phyloP scores from a whole-genome alignment of 176 grass and related monocot species.

The Triticum timopheevii region DNA sequence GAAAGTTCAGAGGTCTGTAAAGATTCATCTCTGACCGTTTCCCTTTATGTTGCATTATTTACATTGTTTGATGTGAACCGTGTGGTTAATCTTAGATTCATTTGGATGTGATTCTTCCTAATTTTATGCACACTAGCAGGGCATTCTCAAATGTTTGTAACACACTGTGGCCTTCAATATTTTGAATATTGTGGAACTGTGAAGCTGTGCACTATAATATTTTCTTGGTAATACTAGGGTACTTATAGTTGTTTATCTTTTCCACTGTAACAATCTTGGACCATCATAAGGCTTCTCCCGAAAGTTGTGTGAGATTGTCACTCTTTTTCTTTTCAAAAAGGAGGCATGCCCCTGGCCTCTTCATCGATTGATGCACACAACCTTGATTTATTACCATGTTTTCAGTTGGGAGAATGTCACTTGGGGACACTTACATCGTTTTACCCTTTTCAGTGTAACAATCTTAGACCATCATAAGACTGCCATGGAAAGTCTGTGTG shows the following conservation, averaged over 20 bases:
- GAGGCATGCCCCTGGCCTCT: neutral
- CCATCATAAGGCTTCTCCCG: neutral
- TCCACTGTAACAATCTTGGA: neutral
- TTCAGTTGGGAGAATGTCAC: neutral
- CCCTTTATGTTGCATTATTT: neutral
- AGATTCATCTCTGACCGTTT: neutral
- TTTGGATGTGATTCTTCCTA: neutral
- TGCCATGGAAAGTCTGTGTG: constrained; percentile 69
- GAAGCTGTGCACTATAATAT: neutral
- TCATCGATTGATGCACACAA: neutral
- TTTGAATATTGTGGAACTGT: neutral
- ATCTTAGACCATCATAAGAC: constrained; percentile 96
- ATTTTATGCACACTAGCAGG: neutral
- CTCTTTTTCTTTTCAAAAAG: neutral
- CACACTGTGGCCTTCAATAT: neutral
- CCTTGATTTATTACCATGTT: neutral
- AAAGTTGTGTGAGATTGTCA: neutral
- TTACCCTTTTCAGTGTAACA: constrained; percentile 61
- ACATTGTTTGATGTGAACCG: neutral
- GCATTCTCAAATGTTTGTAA: neutral
- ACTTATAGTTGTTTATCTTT: neutral
- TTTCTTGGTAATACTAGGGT: neutral
- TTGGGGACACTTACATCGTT: neutral
- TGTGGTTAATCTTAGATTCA: neutral
- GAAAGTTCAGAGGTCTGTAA: constrained; percentile 71